These are phyloP conservation scores for Globisporangium megalacanthum DNA, from an alignment of 352 stramenopile genomes.

Conservation along the genomic window DNA sequence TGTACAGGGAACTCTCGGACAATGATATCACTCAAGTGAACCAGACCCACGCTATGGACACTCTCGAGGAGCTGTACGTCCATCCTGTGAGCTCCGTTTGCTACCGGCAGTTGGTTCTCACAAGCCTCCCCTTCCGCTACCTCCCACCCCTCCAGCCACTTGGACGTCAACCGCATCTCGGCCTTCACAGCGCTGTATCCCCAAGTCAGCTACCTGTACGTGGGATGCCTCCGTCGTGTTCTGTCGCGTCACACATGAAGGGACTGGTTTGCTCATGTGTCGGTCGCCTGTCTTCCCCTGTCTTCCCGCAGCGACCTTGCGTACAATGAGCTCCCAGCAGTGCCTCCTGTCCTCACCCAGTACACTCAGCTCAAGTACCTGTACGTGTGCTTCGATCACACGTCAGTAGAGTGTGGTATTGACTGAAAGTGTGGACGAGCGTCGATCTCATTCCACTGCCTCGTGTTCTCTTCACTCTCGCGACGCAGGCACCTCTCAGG, in stretches of 20 bases:
- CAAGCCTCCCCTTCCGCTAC: no score
- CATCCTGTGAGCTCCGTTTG: background rate
- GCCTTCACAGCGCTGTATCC: background rate
- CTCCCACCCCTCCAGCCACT: background rate
- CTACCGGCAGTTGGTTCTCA: background rate
- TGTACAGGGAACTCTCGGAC: background rate
- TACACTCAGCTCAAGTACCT: background rate
- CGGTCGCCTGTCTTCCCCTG: background rate
- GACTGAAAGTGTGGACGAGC: background rate
- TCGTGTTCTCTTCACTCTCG: no score
- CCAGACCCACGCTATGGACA: background rate
- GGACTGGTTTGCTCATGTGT: background rate
- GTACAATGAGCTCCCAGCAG: slow-evolving; percentile 1
- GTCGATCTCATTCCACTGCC: no score
- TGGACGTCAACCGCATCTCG: slow-evolving; percentile 2
- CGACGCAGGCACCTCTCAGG: no score
- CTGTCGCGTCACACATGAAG: background rate
- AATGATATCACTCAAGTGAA: slow-evolving; percentile 5
- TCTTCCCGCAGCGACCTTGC: slow-evolving; percentile 2
- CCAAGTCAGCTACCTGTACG: slow-evolving; percentile 2
- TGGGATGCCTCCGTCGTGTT: background rate
- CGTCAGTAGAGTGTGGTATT: background rate
- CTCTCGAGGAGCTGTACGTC: slow-evolving; percentile 1
- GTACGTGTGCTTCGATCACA: no score
- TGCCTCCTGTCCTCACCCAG: background rate